Base-by-base conservation (phyloP, 2,329 filamentous ascomycete genomes). In the Alternaria sp. region DNA sequence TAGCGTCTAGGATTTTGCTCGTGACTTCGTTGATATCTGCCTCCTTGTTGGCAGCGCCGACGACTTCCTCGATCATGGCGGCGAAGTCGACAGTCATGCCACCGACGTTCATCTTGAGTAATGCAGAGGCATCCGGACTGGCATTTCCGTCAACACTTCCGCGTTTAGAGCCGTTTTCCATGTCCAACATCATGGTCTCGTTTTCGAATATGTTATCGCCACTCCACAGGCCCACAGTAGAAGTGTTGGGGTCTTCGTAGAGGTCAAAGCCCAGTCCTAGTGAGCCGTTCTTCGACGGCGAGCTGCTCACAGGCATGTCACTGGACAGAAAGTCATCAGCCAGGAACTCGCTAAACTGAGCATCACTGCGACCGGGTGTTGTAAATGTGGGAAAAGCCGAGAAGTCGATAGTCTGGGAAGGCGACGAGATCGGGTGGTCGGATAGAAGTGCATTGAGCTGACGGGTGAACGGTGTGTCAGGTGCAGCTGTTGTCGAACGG, bases 371-470 rank as follows among this genome's bases (percentile, higher is more conserved):
- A 51, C 71, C 72, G 9, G 77, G 73, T 11, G 74, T 76, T 47
- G 69, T 73, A 59, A 76, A 79, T 25, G 67, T 67, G 1, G 77
- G 71, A 25, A 78, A 77, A 81, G 82, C 51, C 6, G 74, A 74
- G 49, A 78, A 74, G 55, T 78, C 74, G 23, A 79, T 69, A 10
- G 60, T 57, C 57, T 77, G 74, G 12, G 72, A 73, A 26, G 75
- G 74, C 8, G 75, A 79, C 4, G 70, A 71, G n/a, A 70, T 67
- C n/a, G 69, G 68, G 55, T 69, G 69, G 30, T 77, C 74, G 6
- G 77, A 79, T 19, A 92, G 82, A 64, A 92, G 82, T 69, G 90
- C 86, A 67, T 86, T 87, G 36, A 93, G 84, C 21, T 89, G 87
- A 40, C 86, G 84, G 2, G 88, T 88, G 71, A 90, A 86, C 0